A percentile compares a stretch with the other conserved stretches of the same genome.
These are phyloP conservation scores for Daedaleopsis nitida DNA, from an alignment of 768 basidiomycete species.

Conservation along the genomic window DNA sequence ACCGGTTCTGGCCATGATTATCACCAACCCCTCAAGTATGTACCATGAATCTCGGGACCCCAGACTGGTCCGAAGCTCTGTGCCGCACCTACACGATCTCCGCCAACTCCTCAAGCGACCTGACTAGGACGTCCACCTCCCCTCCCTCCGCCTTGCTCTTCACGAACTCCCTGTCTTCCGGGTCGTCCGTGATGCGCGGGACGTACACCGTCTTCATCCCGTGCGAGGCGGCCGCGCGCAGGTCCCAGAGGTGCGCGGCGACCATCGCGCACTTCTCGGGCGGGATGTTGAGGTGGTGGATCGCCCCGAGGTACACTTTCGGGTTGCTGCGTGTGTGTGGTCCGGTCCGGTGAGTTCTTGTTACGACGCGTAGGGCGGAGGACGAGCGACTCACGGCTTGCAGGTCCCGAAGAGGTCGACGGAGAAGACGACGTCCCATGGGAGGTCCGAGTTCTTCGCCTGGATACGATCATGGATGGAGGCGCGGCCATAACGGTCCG, in stretches of 20 bases:
- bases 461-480: conserved; percentile 22
- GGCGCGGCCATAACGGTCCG: no score
- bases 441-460: conserved; percentile 62
- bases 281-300: conserved; percentile 49
- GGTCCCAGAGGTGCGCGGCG: conserved; percentile 60
- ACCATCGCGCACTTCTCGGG: conserved; percentile 62
- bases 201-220: conserved; percentile 66
- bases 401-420: conserved; percentile 59
- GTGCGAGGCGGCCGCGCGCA: conserved; percentile 49
- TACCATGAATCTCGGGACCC: no score
- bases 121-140: conserved; percentile 56
- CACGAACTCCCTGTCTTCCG: conserved; percentile 33
- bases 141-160: conserved; percentile 55
- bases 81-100: no score
- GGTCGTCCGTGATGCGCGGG: conserved; percentile 48
- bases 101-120: conserved; percentile 51
- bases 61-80: no score
- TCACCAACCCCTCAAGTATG: no score
- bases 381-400: conserved; percentile 53
- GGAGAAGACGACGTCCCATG: conserved; percentile 66
- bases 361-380: neutral
- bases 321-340: conserved; percentile 41
- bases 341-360: neutral
- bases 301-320: conserved; percentile 49
- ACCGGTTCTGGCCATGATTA: no score